These are phyloP conservation scores for Mycena haematopus DNA, from an alignment of 768 basidiomycete genomes.

Conservation along the genomic window DNA sequence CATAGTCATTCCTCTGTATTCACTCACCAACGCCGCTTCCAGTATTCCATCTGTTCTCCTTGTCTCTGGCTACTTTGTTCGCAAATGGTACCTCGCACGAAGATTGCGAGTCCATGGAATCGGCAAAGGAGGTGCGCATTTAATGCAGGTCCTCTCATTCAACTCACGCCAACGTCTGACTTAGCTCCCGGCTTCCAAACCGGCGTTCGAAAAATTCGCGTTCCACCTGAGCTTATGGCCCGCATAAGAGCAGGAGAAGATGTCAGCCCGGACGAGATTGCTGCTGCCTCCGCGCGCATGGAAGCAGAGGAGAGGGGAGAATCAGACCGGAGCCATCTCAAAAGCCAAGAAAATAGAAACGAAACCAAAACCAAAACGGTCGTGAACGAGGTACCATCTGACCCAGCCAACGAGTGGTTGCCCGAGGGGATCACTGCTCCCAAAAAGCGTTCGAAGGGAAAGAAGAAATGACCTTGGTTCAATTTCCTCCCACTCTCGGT, in stretches of 20 bases:
- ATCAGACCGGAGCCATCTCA: constrained; percentile 7
- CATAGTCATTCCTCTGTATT: background rate
- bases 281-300: constrained; percentile 50
- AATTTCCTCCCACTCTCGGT: background rate
- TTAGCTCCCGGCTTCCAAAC: constrained; percentile 64
- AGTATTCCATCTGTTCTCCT: constrained; percentile 54
- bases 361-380: constrained; percentile 13
- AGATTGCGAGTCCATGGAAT: constrained; percentile 55
- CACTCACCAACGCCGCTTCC: constrained; percentile 11
- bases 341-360: constrained; percentile 18
- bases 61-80: constrained; percentile 51
- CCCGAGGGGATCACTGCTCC: constrained; percentile 54
- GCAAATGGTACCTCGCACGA: constrained; percentile 58
- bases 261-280: constrained; percentile 60
- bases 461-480: constrained; percentile 31
- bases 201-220: constrained; percentile 52
- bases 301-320: constrained; percentile 41
- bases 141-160: background rate
- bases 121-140: constrained; percentile 57
- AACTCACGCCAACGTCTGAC: background rate
- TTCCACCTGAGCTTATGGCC: constrained; percentile 62
- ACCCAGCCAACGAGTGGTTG: constrained; percentile 55
- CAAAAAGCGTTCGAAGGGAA: constrained; percentile 49
- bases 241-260: constrained; percentile 58
- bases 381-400: constrained; percentile 28